Conservation (phyloP, 176 grass and related monocot genomes). For the Cenchrus fungigraminus region DNA sequence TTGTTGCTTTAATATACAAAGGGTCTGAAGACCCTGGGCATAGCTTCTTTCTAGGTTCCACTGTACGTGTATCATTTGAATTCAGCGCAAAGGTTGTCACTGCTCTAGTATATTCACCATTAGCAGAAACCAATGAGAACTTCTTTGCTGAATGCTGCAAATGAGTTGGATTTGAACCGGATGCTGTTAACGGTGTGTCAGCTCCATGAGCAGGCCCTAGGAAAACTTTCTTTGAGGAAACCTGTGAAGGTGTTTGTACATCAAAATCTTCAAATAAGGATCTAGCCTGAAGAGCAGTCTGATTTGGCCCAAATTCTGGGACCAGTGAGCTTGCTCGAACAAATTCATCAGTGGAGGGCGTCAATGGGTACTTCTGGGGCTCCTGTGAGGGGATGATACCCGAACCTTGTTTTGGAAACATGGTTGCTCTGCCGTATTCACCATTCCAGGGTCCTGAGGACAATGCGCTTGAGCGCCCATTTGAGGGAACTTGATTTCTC, state of each 20-base stretch:
- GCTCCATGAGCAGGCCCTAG: slow-evolving; percentile 38
- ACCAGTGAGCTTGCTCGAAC: slow-evolving; percentile 38
- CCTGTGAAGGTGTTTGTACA: slow-evolving; percentile 56
- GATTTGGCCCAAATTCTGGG: slow-evolving; percentile 30
- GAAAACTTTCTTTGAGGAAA: slow-evolving; percentile 37
- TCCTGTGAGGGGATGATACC: slow-evolving; percentile 5
- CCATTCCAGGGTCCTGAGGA: background rate
- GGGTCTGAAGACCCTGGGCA: slow-evolving; percentile 21
- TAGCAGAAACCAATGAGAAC: slow-evolving; percentile 30
- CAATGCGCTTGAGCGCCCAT: slow-evolving; percentile 9
- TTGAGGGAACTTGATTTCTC: slow-evolving; percentile 33
- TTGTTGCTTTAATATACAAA: slow-evolving; percentile 50
- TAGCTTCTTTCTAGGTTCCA: slow-evolving; percentile 40
- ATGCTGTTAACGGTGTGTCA: slow-evolving; percentile 45
- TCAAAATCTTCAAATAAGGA: slow-evolving; percentile 49
- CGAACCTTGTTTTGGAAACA: slow-evolving; percentile 24
- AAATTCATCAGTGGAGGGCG: slow-evolving; percentile 43
- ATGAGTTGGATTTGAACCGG: slow-evolving; percentile 36
- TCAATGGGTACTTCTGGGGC: background rate
- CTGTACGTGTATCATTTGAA: slow-evolving; percentile 23
- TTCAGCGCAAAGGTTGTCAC: background rate
- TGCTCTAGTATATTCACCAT: slow-evolving; percentile 42
- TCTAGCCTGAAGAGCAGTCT: slow-evolving; percentile 6
- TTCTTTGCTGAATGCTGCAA: slow-evolving; percentile 48
- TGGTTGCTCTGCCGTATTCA: background rate